These are phyloP conservation scores for Apiotrichum sp. DNA, from an alignment of 1,284 basidiomycete species.

Conservation along the genomic window DNA sequence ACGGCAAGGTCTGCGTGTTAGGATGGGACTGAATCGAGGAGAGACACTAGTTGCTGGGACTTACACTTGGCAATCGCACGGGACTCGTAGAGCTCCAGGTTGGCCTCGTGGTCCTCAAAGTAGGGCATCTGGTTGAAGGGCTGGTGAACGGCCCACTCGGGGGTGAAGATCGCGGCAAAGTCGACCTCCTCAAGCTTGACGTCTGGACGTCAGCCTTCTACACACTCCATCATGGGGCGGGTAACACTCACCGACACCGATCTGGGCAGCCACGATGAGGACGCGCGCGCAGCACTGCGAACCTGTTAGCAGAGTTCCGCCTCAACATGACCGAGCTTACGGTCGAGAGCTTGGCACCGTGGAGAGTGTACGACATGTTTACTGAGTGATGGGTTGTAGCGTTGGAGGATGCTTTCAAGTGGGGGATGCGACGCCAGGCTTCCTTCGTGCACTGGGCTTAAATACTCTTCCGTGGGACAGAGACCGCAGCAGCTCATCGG, in stretches of 20 bases:
- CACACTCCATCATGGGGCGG: too few relatives aligned
- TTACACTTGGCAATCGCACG: slow-evolving; percentile 54
- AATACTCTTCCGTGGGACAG: too few relatives aligned
- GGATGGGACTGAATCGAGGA: neutral
- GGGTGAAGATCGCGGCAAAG: slow-evolving; percentile 50
- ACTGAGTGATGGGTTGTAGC: neutral
- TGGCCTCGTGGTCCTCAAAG: slow-evolving; percentile 47
- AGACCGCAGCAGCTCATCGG: too few relatives aligned
- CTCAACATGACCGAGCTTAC: slow-evolving; percentile 5
- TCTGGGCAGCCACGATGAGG: slow-evolving; percentile 11
- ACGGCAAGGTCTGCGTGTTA: slow-evolving; percentile 21
- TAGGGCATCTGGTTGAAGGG: slow-evolving; percentile 64
- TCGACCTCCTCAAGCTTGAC: slow-evolving; percentile 24
- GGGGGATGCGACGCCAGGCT: too few relatives aligned
- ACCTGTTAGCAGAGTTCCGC: neutral
- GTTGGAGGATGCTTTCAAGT: too few relatives aligned
- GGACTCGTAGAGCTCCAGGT: slow-evolving; percentile 49
- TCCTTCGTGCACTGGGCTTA: too few relatives aligned
- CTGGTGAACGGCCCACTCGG: slow-evolving; percentile 51
- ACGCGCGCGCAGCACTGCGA: slow-evolving; percentile 24
- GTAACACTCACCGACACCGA: slow-evolving; percentile 11
- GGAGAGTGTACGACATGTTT: slow-evolving; percentile 15
- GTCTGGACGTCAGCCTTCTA: slow-evolving; percentile 7
- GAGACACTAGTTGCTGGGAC: slow-evolving; percentile 11
- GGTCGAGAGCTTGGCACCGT: slow-evolving; percentile 20